Conservation (phyloP, 164 flowering plant genomes). For the Akebia trifoliata region DNA sequence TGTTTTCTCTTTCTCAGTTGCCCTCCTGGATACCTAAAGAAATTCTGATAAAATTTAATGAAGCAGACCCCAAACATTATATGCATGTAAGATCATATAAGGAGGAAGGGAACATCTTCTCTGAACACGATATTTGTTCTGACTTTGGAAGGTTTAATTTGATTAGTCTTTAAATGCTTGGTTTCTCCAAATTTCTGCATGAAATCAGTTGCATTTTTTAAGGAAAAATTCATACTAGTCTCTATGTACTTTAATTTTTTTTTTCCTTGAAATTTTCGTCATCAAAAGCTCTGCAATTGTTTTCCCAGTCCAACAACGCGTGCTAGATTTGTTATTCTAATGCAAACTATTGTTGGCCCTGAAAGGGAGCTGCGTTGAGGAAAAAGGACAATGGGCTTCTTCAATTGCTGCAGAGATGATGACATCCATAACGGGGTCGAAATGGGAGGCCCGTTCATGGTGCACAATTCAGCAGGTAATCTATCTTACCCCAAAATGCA, state of each 20-base stretch:
- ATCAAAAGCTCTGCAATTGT: background rate
- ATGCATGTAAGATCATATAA: no score
- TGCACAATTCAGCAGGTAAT: constrained; percentile 47
- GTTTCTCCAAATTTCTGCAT: background rate
- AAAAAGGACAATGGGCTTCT: constrained; percentile 58
- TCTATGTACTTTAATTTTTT: background rate
- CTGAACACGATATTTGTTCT: background rate
- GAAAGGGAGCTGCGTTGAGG: constrained; percentile 1
- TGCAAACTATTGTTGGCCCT: background rate
- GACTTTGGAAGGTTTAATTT: background rate
- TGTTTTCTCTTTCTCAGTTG: no score
- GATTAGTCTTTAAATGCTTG: background rate
- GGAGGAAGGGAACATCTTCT: background rate
- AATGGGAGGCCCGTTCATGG: constrained; percentile 30
- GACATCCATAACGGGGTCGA: constrained; percentile 45
- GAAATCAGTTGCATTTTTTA: background rate
- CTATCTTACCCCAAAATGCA: background rate
- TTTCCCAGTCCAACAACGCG: background rate
- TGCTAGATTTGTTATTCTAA: background rate
- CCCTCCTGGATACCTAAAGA: no score
- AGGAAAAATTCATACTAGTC: no score
- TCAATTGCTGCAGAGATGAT: constrained; percentile 64
- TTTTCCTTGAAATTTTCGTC: background rate
- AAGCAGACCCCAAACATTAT: no score
- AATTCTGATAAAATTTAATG: no score